These are phyloP conservation scores for Suillus spraguei DNA, from an alignment of 768 basidiomycete species.

Conservation along the genomic window DNA sequence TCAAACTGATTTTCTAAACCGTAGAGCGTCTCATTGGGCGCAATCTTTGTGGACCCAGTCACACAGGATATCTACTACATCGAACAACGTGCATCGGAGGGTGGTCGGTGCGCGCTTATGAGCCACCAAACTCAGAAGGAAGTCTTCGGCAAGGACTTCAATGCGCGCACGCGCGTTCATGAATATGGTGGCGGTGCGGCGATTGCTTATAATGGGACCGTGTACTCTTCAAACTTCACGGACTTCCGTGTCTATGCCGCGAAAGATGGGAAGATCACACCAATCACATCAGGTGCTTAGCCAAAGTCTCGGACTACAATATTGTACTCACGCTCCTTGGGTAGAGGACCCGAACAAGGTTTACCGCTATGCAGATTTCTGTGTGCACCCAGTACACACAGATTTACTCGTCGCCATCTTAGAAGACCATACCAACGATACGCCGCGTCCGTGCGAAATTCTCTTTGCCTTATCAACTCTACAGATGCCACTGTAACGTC, in stretches of 20 bases:
- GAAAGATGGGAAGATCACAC: slow-evolving; percentile 20
- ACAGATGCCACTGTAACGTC: slow-evolving; percentile 38
- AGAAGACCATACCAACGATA: slow-evolving; percentile 62
- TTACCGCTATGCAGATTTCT: slow-evolving; percentile 53
- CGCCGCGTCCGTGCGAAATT: slow-evolving; percentile 45
- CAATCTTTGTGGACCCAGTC: slow-evolving; percentile 56
- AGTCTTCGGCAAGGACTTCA: slow-evolving; percentile 55
- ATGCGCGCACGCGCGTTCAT: slow-evolving; percentile 58
- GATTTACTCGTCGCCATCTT: slow-evolving; percentile 57
- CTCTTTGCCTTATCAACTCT: slow-evolving; percentile 57
- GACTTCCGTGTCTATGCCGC: slow-evolving; percentile 58
- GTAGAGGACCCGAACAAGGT: slow-evolving; percentile 13
- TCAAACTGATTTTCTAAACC: not conserved
- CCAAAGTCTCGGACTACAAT: too few species aligned
- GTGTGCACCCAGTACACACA: slow-evolving; percentile 51
- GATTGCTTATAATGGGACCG: slow-evolving; percentile 47
- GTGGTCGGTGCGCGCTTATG: slow-evolving; percentile 59
- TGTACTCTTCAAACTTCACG: slow-evolving; percentile 60
- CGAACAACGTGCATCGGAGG: slow-evolving; percentile 61
- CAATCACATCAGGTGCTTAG: slow-evolving; percentile 62
- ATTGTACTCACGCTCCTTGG: not conserved
- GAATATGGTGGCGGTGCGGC: slow-evolving; percentile 75
- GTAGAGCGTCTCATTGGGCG: slow-evolving; percentile 36
- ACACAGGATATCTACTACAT: slow-evolving; percentile 51
- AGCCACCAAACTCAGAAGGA: slow-evolving; percentile 49